Percentiles rank a stretch among this genome's conserved stretches.
Conservation (phyloP, 2,329 filamentous ascomycete species). For the Penicillium griseofulvum region DNA sequence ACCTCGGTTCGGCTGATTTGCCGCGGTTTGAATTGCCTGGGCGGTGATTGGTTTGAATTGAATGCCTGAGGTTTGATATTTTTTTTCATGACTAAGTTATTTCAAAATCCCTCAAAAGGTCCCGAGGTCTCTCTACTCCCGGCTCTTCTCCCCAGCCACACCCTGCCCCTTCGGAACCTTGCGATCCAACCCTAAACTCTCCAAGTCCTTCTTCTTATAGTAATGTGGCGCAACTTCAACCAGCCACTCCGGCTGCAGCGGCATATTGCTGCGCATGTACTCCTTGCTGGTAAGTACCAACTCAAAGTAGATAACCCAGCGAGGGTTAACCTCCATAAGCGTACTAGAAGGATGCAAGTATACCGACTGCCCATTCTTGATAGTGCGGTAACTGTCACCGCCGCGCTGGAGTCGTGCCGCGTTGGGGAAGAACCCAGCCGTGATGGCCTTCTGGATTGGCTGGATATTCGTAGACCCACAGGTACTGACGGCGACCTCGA, state of each 20-base stretch:
- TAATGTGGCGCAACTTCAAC: slow-evolving; percentile 90
- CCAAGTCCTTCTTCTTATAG: slow-evolving; percentile 87
- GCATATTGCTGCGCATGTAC: slow-evolving; percentile 86
- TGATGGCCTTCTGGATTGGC: slow-evolving; percentile 83
- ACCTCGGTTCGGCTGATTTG: slow-evolving; percentile 16
- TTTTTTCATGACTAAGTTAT: too few species aligned
- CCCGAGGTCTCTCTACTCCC: too few species aligned
- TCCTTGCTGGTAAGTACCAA: slow-evolving; percentile 92
- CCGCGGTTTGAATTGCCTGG: slow-evolving; percentile 17
- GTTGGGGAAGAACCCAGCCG: slow-evolving; percentile 91
- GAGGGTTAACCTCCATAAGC: slow-evolving; percentile 74
- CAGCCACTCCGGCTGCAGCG: slow-evolving; percentile 80
- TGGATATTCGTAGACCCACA: slow-evolving; percentile 68
- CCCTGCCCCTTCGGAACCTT: slow-evolving; percentile 66
- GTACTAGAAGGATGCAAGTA: slow-evolving; percentile 89
- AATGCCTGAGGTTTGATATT: not conserved
- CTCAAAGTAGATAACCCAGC: slow-evolving; percentile 82
- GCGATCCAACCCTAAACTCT: slow-evolving; percentile 71
- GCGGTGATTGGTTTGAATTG: slow-evolving; percentile 18
- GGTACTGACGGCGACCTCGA: slow-evolving; percentile 72
- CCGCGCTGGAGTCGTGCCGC: slow-evolving; percentile 78
- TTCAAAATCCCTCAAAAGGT: too few species aligned
- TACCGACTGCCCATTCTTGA: slow-evolving; percentile 85
- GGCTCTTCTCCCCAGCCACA: slow-evolving; percentile 41
- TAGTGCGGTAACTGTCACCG: slow-evolving; percentile 83